Conservation (phyloP, 768 basidiomycete species). For the Suillus occidentalis region DNA sequence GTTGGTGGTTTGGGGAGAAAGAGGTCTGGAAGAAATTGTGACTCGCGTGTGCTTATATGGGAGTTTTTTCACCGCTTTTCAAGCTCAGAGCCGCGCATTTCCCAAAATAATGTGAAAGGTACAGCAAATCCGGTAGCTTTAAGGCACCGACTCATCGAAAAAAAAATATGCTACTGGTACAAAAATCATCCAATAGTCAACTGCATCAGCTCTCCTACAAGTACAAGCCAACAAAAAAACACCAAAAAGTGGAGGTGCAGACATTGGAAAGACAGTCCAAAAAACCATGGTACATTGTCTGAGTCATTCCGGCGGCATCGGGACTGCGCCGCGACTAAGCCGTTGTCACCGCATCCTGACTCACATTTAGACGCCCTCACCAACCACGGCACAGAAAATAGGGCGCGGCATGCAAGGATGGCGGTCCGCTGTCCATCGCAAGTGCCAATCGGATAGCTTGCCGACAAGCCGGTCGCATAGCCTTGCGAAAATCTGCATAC, state of each 20-base stretch:
- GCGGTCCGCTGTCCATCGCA: background rate
- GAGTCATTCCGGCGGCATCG: background rate
- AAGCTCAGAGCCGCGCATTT: constrained; percentile 34
- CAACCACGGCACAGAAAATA: background rate
- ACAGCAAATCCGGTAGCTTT: constrained; percentile 16
- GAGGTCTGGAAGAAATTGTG: constrained; percentile 13
- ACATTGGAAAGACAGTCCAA: background rate
- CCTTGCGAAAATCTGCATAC: background rate
- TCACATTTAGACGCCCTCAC: background rate
- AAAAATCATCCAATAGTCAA: background rate
- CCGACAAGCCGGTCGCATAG: background rate
- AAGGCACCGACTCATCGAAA: constrained; percentile 1
- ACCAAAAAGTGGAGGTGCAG: background rate
- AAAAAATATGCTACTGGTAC: background rate
- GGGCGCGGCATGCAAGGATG: background rate
- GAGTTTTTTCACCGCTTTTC: constrained; percentile 33
- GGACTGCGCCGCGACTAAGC: background rate
- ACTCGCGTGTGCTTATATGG: constrained; percentile 33
- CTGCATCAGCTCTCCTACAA: background rate
- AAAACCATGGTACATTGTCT: background rate
- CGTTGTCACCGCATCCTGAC: constrained; percentile 4
- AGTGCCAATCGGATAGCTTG: background rate
- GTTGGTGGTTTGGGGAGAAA: constrained; percentile 21
- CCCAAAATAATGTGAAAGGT: constrained; percentile 19
- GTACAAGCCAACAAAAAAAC: background rate